Conservation (phyloP, 1,139 yeast species). For the Blastobotrys indianensis region DNA sequence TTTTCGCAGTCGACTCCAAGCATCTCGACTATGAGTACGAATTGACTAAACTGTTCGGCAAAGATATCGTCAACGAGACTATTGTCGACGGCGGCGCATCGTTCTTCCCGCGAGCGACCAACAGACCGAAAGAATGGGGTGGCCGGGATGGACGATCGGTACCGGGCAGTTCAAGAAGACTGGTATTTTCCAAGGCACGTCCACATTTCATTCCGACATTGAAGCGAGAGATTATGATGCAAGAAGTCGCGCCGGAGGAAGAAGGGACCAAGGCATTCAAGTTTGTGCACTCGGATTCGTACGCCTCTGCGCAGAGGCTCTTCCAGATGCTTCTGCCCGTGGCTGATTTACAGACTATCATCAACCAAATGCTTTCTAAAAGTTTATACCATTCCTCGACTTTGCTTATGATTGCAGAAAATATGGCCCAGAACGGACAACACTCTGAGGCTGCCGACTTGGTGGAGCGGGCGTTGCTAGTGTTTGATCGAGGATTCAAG, state of each 20-base stretch:
- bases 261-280: conserved; percentile 42
- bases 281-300: conserved; percentile 31
- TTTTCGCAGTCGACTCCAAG: conserved; percentile 34
- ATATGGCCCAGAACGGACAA: conserved; percentile 68
- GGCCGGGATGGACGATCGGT: conserved; percentile 68
- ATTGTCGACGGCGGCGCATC: conserved; percentile 8
- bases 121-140: conserved; percentile 74
- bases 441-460: conserved; percentile 47
- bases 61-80: conserved; percentile 43
- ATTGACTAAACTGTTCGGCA: conserved; percentile 59
- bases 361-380: conserved; percentile 39
- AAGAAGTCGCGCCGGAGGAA: conserved; percentile 34
- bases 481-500: conserved; percentile 63
- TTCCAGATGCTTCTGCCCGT: conserved; percentile 33
- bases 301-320: conserved; percentile 30
- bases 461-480: conserved; percentile 69
- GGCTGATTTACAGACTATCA: conserved; percentile 46
- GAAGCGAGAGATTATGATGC: conserved; percentile 59
- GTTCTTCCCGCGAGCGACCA: conserved; percentile 28
- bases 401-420: conserved; percentile 72
- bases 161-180: conserved; percentile 66
- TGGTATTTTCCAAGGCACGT: conserved; percentile 63
- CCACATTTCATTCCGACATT: conserved; percentile 79
- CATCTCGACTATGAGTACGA: conserved; percentile 79
- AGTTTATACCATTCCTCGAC: conserved; percentile 75